Evolutionary conservation across 306 rosid genomes (phyloP), one percentile per base, ranked within the genome.

Genomic region (Cucurbita pepo): DNA sequence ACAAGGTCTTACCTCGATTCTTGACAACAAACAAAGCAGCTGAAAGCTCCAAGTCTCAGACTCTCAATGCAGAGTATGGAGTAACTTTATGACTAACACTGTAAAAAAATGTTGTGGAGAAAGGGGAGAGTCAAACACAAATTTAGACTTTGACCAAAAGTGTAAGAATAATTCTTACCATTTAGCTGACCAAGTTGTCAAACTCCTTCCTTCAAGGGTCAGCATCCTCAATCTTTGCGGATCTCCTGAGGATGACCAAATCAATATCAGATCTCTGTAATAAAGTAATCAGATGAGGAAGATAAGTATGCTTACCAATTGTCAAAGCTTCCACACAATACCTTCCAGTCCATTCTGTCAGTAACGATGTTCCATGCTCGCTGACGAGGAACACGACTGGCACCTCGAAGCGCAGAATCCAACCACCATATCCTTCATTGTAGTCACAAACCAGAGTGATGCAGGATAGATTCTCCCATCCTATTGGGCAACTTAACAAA

Each of bases 41-140:
- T 47, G 21, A 43, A 67, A 21, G 40, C 41, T 67, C 54, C 21
- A 16, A 16, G 8, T 38, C 50, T 38, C 50, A 1, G 16, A 41
- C 48, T 44, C 48, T 44, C 15, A 5, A 19, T 41, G 37, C 37
- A 11, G 34, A 2, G 21, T 66, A 18, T 40, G 53, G 71, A 64
- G 36, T n/a, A 11, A n/a, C 34, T 16, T 63, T 37, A 36, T 40
- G 70, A n/a, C 13, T 41, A 8, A n/a, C 71, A 41, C 53, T 43
- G 52, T 64, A 41, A 64, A 66, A 44, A 45, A 21, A 69, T 69
- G 73, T 69, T 48, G 57, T 4, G 54, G 57, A 30, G 25, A 52
- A 69, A 69, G 73, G 25, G 50, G 73, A 69, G 58, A 69, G 73
- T 69, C 73, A 69, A 69, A 69, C 56, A 7, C 61, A n/a, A n/a